A percentile compares a stretch with the other conserved stretches of the same genome.
These are phyloP conservation scores for Erythrobasidium yunnanense DNA, from an alignment of 768 basidiomycete genomes.

Conservation along the genomic window DNA sequence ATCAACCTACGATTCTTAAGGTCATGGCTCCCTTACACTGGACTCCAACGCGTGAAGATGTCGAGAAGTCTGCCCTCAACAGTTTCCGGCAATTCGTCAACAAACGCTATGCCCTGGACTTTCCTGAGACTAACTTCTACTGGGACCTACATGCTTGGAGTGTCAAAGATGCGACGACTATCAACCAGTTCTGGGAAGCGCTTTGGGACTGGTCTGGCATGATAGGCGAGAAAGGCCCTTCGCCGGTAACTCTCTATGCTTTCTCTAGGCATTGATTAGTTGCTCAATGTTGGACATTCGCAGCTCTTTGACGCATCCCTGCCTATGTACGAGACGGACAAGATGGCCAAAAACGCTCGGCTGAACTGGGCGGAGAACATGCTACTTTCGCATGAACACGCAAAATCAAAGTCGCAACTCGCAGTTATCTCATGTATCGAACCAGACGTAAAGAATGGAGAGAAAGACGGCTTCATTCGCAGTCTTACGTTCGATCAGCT, in stretches of 20 bases:
- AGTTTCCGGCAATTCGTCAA: slow-evolving; percentile 32
- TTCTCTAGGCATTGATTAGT: too few relatives aligned
- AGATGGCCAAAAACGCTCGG: slow-evolving; percentile 5
- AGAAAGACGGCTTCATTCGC: slow-evolving; percentile 24
- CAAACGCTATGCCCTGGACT: background rate
- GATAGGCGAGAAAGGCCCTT: slow-evolving; percentile 28
- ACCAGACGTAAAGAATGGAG: slow-evolving; percentile 13
- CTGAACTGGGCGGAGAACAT: slow-evolving; percentile 34
- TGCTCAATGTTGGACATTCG: background rate
- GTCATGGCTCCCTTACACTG: slow-evolving; percentile 13
- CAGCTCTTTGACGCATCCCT: slow-evolving; percentile 22
- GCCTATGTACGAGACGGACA: slow-evolving; percentile 21
- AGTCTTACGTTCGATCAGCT: slow-evolving; percentile 33
- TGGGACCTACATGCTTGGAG: slow-evolving; percentile 31
- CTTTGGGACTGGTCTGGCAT: slow-evolving; percentile 30
- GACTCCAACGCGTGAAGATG: slow-evolving; percentile 1
- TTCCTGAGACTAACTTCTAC: slow-evolving; percentile 28
- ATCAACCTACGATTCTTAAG: background rate
- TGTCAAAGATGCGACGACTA: slow-evolving; percentile 1
- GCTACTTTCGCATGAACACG: slow-evolving; percentile 34
- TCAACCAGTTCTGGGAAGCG: slow-evolving; percentile 33
- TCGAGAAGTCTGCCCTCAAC: background rate
- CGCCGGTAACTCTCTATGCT: slow-evolving; percentile 3
- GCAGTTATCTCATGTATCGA: slow-evolving; percentile 36
- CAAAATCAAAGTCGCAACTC: slow-evolving; percentile 27